These are phyloP conservation scores for Calonectria pseudoreteaudii DNA, from an alignment of 2,329 filamentous ascomycete species.

Conservation along the genomic window DNA sequence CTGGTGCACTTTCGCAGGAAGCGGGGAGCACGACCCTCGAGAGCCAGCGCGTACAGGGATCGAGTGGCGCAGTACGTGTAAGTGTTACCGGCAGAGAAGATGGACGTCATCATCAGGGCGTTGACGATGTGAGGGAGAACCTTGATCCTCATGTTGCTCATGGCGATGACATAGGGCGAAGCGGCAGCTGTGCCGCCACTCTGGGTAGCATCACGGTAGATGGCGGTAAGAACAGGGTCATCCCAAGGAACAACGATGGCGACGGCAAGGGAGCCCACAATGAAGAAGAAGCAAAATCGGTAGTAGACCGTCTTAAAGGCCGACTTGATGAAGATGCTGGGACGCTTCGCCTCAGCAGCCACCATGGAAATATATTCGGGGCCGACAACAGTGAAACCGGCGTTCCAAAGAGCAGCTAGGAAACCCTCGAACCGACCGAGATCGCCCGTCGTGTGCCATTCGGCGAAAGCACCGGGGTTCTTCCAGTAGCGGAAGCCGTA, in stretches of 20 bases:
- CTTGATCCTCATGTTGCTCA: constrained; percentile 64
- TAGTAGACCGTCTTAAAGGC: constrained; percentile 82
- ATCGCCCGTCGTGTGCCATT: constrained; percentile 68
- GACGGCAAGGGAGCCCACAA: constrained; percentile 74
- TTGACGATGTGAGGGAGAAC: constrained; percentile 70
- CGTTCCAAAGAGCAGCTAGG: constrained; percentile 73
- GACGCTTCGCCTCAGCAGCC: constrained; percentile 76
- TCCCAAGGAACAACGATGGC: constrained; percentile 76
- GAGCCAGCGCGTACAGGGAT: constrained; percentile 63
- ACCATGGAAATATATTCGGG: constrained; percentile 78
- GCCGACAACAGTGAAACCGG: constrained; percentile 72
- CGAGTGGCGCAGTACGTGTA: constrained; percentile 65
- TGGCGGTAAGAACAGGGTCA: constrained; percentile 65
- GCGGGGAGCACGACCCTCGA: constrained; percentile 61
- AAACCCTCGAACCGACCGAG: constrained; percentile 79
- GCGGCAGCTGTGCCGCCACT: constrained; percentile 61
- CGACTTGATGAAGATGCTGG: constrained; percentile 71
- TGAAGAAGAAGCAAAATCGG: constrained; percentile 77
- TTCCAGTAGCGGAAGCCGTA: constrained; percentile 80
- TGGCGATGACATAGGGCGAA: constrained; percentile 73
- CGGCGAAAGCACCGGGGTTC: constrained; percentile 54
- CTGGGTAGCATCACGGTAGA: constrained; percentile 54
- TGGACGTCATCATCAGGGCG: constrained; percentile 59
- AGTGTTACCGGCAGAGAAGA: constrained; percentile 62
- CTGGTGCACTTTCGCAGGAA: constrained; percentile 69